phyloP scores from a whole-genome alignment of 139 green algal genomes.

The Chara braunii region DNA sequence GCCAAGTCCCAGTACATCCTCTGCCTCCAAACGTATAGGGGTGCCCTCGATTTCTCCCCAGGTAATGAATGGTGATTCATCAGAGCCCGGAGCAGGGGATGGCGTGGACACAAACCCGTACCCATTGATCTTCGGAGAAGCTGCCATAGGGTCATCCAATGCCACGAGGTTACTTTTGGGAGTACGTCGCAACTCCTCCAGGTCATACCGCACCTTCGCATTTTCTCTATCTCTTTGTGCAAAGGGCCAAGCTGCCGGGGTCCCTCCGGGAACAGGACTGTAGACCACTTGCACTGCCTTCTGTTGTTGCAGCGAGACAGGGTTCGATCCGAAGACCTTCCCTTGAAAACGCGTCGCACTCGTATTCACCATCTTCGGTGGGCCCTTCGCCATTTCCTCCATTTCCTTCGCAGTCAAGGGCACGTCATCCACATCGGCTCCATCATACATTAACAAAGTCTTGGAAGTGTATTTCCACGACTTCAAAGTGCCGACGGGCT shows the following conservation, averaged over 20 bases:
- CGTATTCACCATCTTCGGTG: constrained; percentile 29
- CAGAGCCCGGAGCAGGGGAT: constrained; percentile 30
- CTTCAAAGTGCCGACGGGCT: constrained; percentile 13
- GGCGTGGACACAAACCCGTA: constrained; percentile 40
- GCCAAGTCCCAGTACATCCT: constrained; percentile 37
- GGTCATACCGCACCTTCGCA: constrained; percentile 15
- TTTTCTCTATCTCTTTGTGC: background rate
- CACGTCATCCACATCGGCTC: constrained; percentile 8
- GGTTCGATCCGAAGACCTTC: constrained; percentile 18
- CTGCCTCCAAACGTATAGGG: constrained; percentile 40
- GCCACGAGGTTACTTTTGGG: no score
- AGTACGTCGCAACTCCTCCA: constrained; percentile 35
- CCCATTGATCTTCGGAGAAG: no score
- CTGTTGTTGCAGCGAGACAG: no score
- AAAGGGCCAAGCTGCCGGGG: constrained; percentile 16
- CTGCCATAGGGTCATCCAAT: no score
- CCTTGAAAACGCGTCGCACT: constrained; percentile 41
- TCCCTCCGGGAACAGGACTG: constrained; percentile 13
- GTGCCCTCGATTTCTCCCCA: constrained; percentile 46
- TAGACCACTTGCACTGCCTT: constrained; percentile 23
- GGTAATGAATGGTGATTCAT: constrained; percentile 46
- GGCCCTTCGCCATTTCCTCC: background rate
- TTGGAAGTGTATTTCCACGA: constrained; percentile 21
- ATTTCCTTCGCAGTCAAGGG: constrained; percentile 26
- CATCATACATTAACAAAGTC: constrained; percentile 36